phyloP scores from a whole-genome alignment of 768 basidiomycete genomes.

The Mycena rebaudengoi region DNA sequence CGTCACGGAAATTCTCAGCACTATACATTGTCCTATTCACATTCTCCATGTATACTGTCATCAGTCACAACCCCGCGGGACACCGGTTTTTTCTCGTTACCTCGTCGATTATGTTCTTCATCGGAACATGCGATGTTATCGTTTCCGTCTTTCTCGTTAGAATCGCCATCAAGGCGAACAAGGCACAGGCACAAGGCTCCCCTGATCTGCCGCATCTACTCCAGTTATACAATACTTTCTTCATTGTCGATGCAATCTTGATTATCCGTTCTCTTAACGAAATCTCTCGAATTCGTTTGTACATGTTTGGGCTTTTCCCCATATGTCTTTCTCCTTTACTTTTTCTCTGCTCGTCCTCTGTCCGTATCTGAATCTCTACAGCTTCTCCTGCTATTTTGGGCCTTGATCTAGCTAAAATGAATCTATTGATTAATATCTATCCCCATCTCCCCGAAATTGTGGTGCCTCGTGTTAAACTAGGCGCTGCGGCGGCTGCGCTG shows the following conservation, averaged over 20 bases:
- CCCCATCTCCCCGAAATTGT: too few species aligned
- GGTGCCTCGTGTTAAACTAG: too few species aligned
- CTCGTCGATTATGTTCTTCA: constrained; percentile 7
- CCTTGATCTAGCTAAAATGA: too few species aligned
- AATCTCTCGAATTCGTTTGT: too few species aligned
- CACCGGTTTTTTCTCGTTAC: constrained; percentile 2
- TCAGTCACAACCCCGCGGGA: constrained; percentile 2
- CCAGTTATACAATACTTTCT: neutral
- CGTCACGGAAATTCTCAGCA: neutral
- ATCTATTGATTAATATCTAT: too few species aligned
- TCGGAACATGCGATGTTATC: neutral
- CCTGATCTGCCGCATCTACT: neutral
- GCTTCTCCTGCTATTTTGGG: too few species aligned
- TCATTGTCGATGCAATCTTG: neutral
- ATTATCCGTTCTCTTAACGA: too few species aligned
- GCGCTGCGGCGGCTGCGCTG: too few species aligned
- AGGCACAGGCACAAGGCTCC: constrained; percentile 1
- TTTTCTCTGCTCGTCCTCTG: too few species aligned
- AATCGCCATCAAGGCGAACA: constrained; percentile 2
- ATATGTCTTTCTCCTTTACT: too few species aligned
- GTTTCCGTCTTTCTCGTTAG: neutral
- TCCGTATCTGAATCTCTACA: too few species aligned
- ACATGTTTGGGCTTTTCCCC: too few species aligned
- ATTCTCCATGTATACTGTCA: constrained; percentile 10
- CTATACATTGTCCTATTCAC: constrained; percentile 3